Base-by-base conservation (phyloP, 768 basidiomycete genomes). In the Phanerochaete carnosa region DNA sequence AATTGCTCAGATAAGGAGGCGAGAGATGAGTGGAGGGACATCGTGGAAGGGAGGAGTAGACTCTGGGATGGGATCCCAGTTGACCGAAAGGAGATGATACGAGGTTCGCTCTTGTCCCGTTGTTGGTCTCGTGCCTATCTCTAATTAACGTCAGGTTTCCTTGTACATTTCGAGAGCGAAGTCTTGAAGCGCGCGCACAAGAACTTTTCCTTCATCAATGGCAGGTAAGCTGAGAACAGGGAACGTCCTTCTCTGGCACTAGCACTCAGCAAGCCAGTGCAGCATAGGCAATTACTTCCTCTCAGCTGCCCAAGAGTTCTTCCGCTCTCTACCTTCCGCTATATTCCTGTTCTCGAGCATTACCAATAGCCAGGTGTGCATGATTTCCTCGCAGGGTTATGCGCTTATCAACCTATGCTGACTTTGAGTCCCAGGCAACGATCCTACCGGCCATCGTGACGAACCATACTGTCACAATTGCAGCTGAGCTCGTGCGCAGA, bases 401-500 rank as follows among this genome's bases (percentile, higher is more conserved):
- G 33, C 15, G 33, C 33, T 35, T 7, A 7, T 15, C 15, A 7
- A 15, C 33, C 33, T 7, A 35, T 15, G 7, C 33, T 35, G 33
- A 35, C 33, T 15, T 35, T 7, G 33, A 35, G 13, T 13, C 33
- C 13, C 60, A 80, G 82, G 88, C 92, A 12, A 83, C 88, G 62
- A 95, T 98, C 59, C 76, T 96, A 1, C 95, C 95, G 0, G 92
- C 88, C 3, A 90, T 98, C 64, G 86, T 95, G 43, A 98, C 95
- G 13, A 95, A 94, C 72, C 92, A 94, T 71, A 94, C 91, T 0
- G 93, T 94, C n/a, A 97, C 95, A 15, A 94, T 98, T 63, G 92
- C 94, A 39, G 94, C 89, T 25, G 89, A 95, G 73, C 80, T 96
- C 68, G 90, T 85, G 29, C 68, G 79, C 75, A 11, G 15, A 35